Base-by-base conservation (phyloP, 2,329 filamentous ascomycete genomes). In the Magnaporthiopsis incrustans region DNA sequence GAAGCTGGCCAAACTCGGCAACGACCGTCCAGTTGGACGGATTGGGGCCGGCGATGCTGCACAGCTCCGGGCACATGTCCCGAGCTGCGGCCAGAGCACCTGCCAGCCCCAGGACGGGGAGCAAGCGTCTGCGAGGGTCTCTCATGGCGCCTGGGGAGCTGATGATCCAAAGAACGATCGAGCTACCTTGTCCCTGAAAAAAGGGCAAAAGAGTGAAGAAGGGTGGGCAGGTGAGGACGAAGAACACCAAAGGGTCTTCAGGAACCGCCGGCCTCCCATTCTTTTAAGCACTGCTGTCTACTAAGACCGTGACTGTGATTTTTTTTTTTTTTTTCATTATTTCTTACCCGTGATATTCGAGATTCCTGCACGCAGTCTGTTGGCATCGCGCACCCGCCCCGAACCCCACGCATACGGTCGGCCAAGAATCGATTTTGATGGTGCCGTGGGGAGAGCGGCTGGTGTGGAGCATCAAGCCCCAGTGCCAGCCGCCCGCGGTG, bases 1-100 rank as follows among this genome's bases (percentile, higher is more conserved):
- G 56, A 22, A 66, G 63, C 35, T 66, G 63, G 22, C 60, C 35
- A 35, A 63, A 38, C 35, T 64, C 60, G 27, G 50, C 65, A 18
- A 66, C 60, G 27, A 62, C 57, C 10, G 65, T 66, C 65, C 60
- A 66, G 60, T 64, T 64, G 44, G 65, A 50, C 53, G 60, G 60
- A n/a, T 66, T 53, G 2, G 32, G 30, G 53, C 58, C 65, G 22
- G 63, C 35, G 14, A 57, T 60, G 25, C 57, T 26, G 44, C 65
- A 66, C 25, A 60, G 63, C 27, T 35, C 25, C 35, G 65, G 65
- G 63, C 65, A 66, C 2, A 66, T 60, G 50, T 64, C 63, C 22
- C 62, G 60, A 26, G 57, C 15, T 22, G 61, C 38, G 26, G 44
- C 59, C 25, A 44, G 38, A n/a, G 26, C 64, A 64, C 57, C 5